Evolutionary conservation across 768 basidiomycete species (phyloP).

Genomic region (Leccinum subgranulosum): DNA sequence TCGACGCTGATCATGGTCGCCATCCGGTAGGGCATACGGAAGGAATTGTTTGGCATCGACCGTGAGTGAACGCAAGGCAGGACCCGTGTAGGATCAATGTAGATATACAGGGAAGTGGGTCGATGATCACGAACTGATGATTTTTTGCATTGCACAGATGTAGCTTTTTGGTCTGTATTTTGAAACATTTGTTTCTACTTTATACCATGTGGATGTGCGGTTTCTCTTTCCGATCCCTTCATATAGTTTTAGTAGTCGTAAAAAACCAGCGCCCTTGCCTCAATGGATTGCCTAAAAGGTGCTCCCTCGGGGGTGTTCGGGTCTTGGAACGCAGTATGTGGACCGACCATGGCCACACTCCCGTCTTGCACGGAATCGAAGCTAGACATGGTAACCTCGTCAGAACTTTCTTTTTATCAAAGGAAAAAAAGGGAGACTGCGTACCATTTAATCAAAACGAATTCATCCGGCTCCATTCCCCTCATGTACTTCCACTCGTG

Average conservation of each 20-base stretch:
- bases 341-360: slow-evolving; percentile 30
- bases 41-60: too few species aligned
- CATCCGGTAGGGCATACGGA: too few species aligned
- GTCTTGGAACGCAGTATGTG: slow-evolving; percentile 36
- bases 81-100: too few species aligned
- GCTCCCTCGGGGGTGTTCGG: slow-evolving; percentile 32
- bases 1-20: too few species aligned
- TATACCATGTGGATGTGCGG: too few species aligned
- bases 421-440: background rate
- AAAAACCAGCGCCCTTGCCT: slow-evolving; percentile 35
- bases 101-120: too few species aligned
- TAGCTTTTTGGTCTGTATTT: too few species aligned
- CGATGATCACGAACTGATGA: too few species aligned
- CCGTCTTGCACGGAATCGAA: slow-evolving; percentile 36
- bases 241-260: background rate
- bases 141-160: too few species aligned
- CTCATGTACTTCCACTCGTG: slow-evolving; percentile 47
- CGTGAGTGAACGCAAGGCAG: too few species aligned
- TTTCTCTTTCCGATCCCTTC: background rate
- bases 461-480: slow-evolving; percentile 43
- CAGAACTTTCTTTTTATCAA: background rate
- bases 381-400: slow-evolving; percentile 10
- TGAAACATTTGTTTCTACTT: too few species aligned
- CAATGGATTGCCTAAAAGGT: slow-evolving; percentile 33
- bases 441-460: slow-evolving; percentile 48